phyloP scores from a whole-genome alignment of 2,329 filamentous ascomycete species.

The Botrytis paeoniae region DNA sequence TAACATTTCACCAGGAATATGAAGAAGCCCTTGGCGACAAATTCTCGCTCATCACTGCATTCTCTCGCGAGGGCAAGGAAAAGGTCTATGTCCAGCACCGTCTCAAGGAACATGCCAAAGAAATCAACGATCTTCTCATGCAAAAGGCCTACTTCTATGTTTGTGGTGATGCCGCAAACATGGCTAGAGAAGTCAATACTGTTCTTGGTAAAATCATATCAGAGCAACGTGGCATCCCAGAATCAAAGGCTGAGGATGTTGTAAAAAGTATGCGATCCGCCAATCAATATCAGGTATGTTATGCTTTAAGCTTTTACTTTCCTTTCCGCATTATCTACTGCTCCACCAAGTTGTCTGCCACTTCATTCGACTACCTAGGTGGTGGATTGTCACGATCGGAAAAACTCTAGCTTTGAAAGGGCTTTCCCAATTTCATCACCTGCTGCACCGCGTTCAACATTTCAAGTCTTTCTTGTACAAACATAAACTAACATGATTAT shows the following conservation, averaged over 20 bases:
- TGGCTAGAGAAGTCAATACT: constrained; percentile 90
- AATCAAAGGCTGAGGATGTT: constrained; percentile 89
- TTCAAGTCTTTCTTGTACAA: neutral
- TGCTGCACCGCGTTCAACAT: neutral
- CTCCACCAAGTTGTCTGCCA: neutral
- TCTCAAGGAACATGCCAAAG: constrained; percentile 75
- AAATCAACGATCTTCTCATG: constrained; percentile 82
- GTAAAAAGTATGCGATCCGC: constrained; percentile 94
- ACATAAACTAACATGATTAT: constrained; percentile 20
- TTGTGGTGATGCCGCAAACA: constrained; percentile 95
- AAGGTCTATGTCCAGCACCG: constrained; percentile 98
- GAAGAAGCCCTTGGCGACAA: constrained; percentile 80
- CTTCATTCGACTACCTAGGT: neutral
- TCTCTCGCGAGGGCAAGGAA: constrained; percentile 81
- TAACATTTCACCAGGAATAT: constrained; percentile 60
- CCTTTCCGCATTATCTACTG: neutral
- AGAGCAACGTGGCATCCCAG: constrained; percentile 75
- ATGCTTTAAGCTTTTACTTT: neutral
- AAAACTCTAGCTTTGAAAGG: neutral
- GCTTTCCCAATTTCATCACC: neutral
- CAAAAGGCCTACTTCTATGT: constrained; percentile 96
- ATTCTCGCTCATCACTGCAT: constrained; percentile 87
- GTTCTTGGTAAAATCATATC: constrained; percentile 85
- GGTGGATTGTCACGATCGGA: neutral
- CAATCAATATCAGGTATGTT: constrained; percentile 86